Base-by-base conservation (phyloP, 306 rosid species). In the Citrullus mucosospermus region DNA sequence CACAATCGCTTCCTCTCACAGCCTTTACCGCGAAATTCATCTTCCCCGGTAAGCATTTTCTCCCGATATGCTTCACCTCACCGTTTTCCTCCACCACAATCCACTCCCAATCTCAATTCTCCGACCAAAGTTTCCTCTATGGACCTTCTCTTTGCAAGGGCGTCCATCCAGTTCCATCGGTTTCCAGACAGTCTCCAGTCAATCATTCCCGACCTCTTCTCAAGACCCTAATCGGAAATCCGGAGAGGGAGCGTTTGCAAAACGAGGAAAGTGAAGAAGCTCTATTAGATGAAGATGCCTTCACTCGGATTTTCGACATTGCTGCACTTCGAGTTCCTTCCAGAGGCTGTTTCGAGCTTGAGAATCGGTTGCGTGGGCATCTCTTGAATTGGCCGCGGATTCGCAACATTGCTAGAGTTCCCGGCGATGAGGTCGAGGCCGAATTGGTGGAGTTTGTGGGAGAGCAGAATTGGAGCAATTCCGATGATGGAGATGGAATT, bases 331-430 rank as follows among this genome's bases (percentile, higher is more conserved):
- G 99, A 9, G 93, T 91, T 72, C 96, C 97, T 46, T 81, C 97
- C 50, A 66, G 85, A 57, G 85, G 90, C 57, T 92, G 99, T 84
- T 86, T 82, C 81, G 78, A 89, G 62, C 90, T 95, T 43, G 99
- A 95, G 82, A 73, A 51, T 77, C 90, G 90, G 62, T 89, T 92
- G 82, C 93, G 99, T 0, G 97, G 99, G 22, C 99, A 95, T 85
- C 91, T 92, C 67, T 84, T 95, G 82, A 95, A 95, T 79, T 95
- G 99, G 99, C 96, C 99, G 14, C 96, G 99, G 39, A 43, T 95
- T 54, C 93, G 91, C 82, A 95, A 95, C 90, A 80, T 95, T 28
- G 97, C 89, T 39, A 88, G 97, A 63, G 97, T 92, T 67, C 89
- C 96, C 43, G 97, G 96, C 6, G 99, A 95, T 18, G 98, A 91